phyloP scores from a whole-genome alignment of 176 grass and related monocot species.

The Aechmea fasciata region DNA sequence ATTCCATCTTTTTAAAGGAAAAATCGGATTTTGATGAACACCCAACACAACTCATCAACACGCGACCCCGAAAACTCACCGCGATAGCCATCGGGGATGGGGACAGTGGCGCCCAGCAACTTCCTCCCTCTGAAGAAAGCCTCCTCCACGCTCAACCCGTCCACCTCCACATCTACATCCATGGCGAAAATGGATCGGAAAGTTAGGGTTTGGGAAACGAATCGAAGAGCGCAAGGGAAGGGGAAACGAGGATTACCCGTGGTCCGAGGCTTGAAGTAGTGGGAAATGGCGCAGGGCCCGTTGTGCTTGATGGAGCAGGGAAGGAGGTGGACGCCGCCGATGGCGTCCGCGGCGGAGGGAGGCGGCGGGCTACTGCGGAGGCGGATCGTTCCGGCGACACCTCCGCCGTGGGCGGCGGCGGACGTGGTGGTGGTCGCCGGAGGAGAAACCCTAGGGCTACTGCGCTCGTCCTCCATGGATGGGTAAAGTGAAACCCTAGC shows the following conservation, averaged over 20 bases:
- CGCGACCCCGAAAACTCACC: constrained; percentile 31
- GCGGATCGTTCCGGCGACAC: constrained; percentile 37
- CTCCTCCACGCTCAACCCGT: constrained; percentile 73
- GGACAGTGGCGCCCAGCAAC: constrained; percentile 56
- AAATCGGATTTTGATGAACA: constrained; percentile 9
- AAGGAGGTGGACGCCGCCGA: constrained; percentile 49
- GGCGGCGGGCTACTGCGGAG: constrained; percentile 19
- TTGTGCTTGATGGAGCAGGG: constrained; percentile 73
- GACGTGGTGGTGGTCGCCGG: constrained; percentile 24
- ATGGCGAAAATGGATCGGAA: neutral
- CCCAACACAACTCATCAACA: neutral
- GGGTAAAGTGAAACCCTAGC: neutral
- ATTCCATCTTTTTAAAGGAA: neutral
- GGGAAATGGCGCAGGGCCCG: constrained; percentile 45
- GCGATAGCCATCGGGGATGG: constrained; percentile 62
- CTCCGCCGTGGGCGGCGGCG: constrained; percentile 16
- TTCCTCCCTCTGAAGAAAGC: constrained; percentile 90
- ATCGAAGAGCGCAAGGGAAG: neutral
- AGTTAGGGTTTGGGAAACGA: neutral
- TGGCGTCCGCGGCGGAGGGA: constrained; percentile 25
- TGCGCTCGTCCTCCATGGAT: constrained; percentile 31
- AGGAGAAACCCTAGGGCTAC: constrained; percentile 3
- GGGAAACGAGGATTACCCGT: constrained; percentile 43
- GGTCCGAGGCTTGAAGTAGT: constrained; percentile 80
- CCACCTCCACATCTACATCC: constrained; percentile 45